phyloP scores from a whole-genome alignment of 2,329 filamentous ascomycete species.

The Meredithiella fracta region DNA sequence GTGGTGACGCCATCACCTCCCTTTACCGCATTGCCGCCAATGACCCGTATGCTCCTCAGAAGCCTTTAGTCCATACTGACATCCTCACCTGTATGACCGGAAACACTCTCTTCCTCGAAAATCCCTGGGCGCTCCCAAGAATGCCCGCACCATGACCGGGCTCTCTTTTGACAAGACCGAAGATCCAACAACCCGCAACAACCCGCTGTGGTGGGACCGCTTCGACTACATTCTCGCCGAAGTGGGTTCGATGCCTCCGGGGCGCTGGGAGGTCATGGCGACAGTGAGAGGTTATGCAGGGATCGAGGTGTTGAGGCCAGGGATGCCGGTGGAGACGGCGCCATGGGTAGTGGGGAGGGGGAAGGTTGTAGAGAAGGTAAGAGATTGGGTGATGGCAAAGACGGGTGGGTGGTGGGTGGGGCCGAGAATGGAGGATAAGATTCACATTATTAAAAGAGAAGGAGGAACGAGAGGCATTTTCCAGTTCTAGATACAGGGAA shows the following conservation, averaged over 20 bases:
- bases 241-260: constrained; percentile 31
- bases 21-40: constrained; percentile 27
- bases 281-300: constrained; percentile 42
- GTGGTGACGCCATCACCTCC: constrained; percentile 56
- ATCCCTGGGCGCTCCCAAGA: constrained; percentile 23
- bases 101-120: constrained; percentile 47
- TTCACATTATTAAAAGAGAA: constrained; percentile 18
- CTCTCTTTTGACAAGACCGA: constrained; percentile 48
- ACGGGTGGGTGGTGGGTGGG: constrained; percentile 51
- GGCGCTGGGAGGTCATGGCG: constrained; percentile 39
- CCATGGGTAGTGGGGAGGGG: constrained; percentile 30
- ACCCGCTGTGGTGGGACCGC: constrained; percentile 41
- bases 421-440: constrained; percentile 40
- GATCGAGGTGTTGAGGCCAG: constrained; percentile 39
- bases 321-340: constrained; percentile 18
- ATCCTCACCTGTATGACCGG: constrained; percentile 56
- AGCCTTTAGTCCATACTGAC: constrained; percentile 37
- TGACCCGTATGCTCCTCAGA: constrained; percentile 18
- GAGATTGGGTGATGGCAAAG: constrained; percentile 25
- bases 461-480: constrained; percentile 9
- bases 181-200: constrained; percentile 26
- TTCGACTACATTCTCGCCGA: constrained; percentile 49
- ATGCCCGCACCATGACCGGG: constrained; percentile 16
- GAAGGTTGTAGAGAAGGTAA: constrained; percentile 23
- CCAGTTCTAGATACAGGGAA: neutral